Percentiles rank a stretch among this genome's conserved stretches.
These are phyloP conservation scores for Emydomyces testavorans DNA, from an alignment of 2,329 filamentous ascomycete species.

Conservation along the genomic window DNA sequence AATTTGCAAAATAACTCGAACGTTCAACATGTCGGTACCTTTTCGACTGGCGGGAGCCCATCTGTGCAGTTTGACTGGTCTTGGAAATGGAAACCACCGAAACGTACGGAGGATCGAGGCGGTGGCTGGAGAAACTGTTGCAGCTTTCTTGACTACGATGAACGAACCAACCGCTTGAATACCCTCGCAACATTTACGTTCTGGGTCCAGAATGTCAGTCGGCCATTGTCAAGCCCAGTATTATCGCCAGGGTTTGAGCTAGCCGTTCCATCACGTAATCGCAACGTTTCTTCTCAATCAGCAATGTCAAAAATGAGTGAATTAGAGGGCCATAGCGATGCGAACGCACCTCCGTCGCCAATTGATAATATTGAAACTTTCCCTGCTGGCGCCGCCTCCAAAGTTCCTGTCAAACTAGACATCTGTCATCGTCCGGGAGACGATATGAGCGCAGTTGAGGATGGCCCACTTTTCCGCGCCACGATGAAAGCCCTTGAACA, in stretches of 20 bases:
- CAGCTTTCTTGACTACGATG: slow-evolving; percentile 96
- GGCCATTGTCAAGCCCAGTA: slow-evolving; percentile 40
- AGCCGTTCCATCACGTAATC: slow-evolving; percentile 59
- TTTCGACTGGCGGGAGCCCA: slow-evolving; percentile 65
- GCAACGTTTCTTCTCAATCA: slow-evolving; percentile 77
- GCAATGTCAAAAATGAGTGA: slow-evolving; percentile 71
- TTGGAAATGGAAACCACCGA: slow-evolving; percentile 95
- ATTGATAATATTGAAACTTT: slow-evolving; percentile 10
- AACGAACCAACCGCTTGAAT: slow-evolving; percentile 75
- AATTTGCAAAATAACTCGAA: slow-evolving; percentile 97
- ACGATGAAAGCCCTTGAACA: slow-evolving; percentile 95
- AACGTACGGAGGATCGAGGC: slow-evolving; percentile 63
- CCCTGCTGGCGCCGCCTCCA: not conserved
- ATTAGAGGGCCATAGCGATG: slow-evolving; percentile 40
- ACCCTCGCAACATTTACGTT: slow-evolving; percentile 89
- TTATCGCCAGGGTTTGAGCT: slow-evolving; percentile 59
- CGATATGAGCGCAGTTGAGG: slow-evolving; percentile 73
- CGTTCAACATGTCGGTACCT: slow-evolving; percentile 89
- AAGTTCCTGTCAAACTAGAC: slow-evolving; percentile 59
- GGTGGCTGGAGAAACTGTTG: slow-evolving; percentile 94
- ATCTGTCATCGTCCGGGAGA: slow-evolving; percentile 79
- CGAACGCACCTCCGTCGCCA: slow-evolving; percentile 21
- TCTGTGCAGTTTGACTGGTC: slow-evolving; percentile 88
- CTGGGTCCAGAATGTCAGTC: slow-evolving; percentile 63
- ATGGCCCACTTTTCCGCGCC: slow-evolving; percentile 88